These are phyloP conservation scores for Fusarium pseudocircinatum DNA, from an alignment of 2,329 filamentous ascomycete species.

Conservation along the genomic window DNA sequence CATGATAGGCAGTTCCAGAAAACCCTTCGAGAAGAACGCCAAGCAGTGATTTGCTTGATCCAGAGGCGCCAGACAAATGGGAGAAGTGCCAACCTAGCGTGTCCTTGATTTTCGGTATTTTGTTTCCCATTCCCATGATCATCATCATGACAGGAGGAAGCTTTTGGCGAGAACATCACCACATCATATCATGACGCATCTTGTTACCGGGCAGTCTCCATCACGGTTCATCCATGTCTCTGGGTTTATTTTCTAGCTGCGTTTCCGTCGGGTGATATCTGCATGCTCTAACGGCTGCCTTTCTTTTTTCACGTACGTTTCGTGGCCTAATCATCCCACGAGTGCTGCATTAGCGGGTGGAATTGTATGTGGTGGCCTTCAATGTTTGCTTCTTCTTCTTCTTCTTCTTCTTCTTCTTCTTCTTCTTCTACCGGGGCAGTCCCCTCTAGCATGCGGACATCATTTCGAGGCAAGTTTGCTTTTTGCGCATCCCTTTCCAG, in stretches of 20 bases:
- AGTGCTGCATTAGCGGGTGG: slow-evolving; percentile 26
- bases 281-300: slow-evolving; percentile 11
- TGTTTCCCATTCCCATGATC: background rate
- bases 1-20: slow-evolving; percentile 16
- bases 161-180: background rate
- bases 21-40: slow-evolving; percentile 34
- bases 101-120: background rate
- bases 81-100: background rate
- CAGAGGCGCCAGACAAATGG: background rate
- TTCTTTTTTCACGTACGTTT: slow-evolving; percentile 42
- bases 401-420: slow-evolving; percentile 30
- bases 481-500: background rate
- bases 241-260: slow-evolving; percentile 29
- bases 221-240: background rate
- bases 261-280: slow-evolving; percentile 26
- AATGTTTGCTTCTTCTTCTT: slow-evolving; percentile 1
- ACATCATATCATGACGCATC: background rate
- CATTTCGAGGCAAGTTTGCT: background rate
- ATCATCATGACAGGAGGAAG: background rate
- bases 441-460: slow-evolving; percentile 2
- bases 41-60: slow-evolving; percentile 19
- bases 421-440: slow-evolving; percentile 5
- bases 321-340: slow-evolving; percentile 35
- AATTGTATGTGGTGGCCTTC: slow-evolving; percentile 6
- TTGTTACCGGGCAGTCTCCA: background rate